Evolutionary conservation across 164 flowering plant species (phyloP), one percentile per base, ranked within the genome.

Genomic region (Liquidambar formosana): DNA sequence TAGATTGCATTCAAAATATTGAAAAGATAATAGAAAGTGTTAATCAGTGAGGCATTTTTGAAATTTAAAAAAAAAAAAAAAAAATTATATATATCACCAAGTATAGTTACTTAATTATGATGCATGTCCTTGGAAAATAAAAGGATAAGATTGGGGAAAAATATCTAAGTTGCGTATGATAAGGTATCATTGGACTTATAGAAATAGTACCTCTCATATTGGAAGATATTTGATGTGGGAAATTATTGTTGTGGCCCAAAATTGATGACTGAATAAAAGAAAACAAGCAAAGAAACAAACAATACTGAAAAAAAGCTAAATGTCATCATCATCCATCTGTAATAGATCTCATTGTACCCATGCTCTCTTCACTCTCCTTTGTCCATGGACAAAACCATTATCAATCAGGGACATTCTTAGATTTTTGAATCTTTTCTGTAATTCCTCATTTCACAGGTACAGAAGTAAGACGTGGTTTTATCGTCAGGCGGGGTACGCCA

Each of bases 191-290:
- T 58, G 48, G 14, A 45, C 12, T 27, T 13, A 12, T 57, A 22
- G 26, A 19, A 33, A 6, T 68, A 23, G 16, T 27, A 49, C 28
- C 45, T 54, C 56, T 43, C 56, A 25, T 57, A 61, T 19, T 38
- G 58, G 47, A 26, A 64, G 75, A 76, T 76, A 76, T 60, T 72
- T 49, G 11, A 18, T 28, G 2, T 59, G 41, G 19, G 57, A 41
- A 58, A 33, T 60, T 46, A 45, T 62, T 62, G 28, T 53, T 61
- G 70, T 69, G 79, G 76, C 60, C 76, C 76, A 67, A 61, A 68
- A 38, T 61, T 63, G 45, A 19, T 53, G 57, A 28, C 28, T 23
- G 26, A 57, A 63, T 9, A 46, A 11, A 26, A 33, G 61, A 57
- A 25, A 45, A 28, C 8, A 19, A 58, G n/a, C 61, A 2, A 26